Evolutionary conservation across 2,329 filamentous ascomycete genomes (phyloP).

Genomic region (Colletotrichum sp.): DNA sequence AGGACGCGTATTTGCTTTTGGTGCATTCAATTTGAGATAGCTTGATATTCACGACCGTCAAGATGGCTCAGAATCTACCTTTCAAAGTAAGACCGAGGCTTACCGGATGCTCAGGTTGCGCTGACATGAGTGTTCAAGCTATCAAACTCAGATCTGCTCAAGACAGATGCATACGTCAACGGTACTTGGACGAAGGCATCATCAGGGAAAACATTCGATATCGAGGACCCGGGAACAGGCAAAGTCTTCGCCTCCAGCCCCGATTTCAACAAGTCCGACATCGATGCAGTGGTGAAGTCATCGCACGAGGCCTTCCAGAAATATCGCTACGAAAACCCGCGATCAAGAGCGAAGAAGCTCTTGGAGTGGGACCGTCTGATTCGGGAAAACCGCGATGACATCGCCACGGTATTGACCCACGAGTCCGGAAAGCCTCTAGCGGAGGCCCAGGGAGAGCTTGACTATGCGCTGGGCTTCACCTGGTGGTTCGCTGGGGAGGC

Average conservation of each 20-base stretch:
- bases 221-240: constrained; percentile 58
- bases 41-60: background rate
- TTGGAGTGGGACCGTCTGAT: constrained; percentile 42
- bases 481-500: constrained; percentile 64
- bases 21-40: background rate
- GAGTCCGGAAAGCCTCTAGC: constrained; percentile 64
- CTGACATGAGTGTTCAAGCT: constrained; percentile 33
- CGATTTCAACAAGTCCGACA: constrained; percentile 45
- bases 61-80: background rate
- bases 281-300: constrained; percentile 40
- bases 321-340: constrained; percentile 42
- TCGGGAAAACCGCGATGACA: constrained; percentile 36
- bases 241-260: constrained; percentile 55
- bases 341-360: constrained; percentile 38
- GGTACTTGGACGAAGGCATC: constrained; percentile 50
- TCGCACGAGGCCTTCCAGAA: constrained; percentile 40
- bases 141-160: constrained; percentile 49
- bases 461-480: constrained; percentile 58
- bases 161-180: constrained; percentile 55
- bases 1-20: background rate
- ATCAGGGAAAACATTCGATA: constrained; percentile 54
- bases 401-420: constrained; percentile 43
- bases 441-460: constrained; percentile 60
- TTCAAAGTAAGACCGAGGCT: background rate
- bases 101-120: background rate